phyloP scores from a whole-genome alignment of 176 grass and related monocot species.

The Cocos nucifera region DNA sequence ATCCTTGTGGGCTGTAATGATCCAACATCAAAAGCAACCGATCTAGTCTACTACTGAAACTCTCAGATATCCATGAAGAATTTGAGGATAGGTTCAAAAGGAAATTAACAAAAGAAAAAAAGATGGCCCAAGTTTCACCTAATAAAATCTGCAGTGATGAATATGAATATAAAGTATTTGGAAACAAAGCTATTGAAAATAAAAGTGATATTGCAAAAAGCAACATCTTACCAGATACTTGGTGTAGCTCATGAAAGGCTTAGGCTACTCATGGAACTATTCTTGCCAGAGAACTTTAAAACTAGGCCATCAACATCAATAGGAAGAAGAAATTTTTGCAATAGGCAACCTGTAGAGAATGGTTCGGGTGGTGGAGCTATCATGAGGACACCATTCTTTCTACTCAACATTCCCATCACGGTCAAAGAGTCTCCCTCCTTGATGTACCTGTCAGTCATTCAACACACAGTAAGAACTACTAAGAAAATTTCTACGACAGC shows the following conservation, averaged over 20 bases:
- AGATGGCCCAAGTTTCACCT: too few relatives aligned
- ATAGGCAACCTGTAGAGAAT: conserved; percentile 56
- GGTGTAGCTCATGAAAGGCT: conserved; percentile 23
- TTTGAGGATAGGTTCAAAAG: too few relatives aligned
- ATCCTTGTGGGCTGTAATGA: too few relatives aligned
- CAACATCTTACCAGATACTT: too few relatives aligned
- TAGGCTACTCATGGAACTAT: conserved; percentile 37
- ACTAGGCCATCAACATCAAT: conserved; percentile 63
- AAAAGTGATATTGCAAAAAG: too few relatives aligned
- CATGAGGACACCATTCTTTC: conserved; percentile 46
- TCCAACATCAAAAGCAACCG: too few relatives aligned
- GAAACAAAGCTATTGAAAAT: too few relatives aligned
- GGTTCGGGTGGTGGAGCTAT: conserved; percentile 62
- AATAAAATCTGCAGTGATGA: too few relatives aligned
- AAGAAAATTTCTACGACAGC: background rate
- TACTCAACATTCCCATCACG: conserved; percentile 71
- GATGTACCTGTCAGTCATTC: conserved; percentile 46
- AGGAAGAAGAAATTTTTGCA: conserved; percentile 62
- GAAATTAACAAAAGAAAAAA: too few relatives aligned
- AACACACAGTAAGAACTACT: conserved; percentile 6
- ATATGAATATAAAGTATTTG: too few relatives aligned
- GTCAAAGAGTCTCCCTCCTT: conserved; percentile 66
- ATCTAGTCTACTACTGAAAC: too few relatives aligned
- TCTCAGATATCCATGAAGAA: too few relatives aligned
- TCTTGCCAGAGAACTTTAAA: conserved; percentile 44